Base-by-base conservation (phyloP, 2,329 filamentous ascomycete genomes). In the Tolypocladium tundrense region DNA sequence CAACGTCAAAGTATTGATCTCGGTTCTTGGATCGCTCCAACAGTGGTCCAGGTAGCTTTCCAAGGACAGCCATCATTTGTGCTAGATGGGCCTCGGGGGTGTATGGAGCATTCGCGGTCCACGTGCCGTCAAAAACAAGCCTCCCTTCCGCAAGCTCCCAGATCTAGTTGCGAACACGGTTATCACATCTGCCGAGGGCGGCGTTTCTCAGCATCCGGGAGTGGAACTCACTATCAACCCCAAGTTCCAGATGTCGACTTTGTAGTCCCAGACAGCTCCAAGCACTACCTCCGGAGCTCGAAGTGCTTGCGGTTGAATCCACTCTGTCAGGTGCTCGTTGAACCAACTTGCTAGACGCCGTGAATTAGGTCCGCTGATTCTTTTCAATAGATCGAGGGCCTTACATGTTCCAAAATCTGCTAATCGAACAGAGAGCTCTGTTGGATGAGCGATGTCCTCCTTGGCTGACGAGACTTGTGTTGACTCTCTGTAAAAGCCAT, bases 201-300 rank as follows among this genome's bases (percentile, higher is more conserved):
- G 11, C 35, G 35, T 14, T 37, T 37, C 10, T 37, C 35, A 10
- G 11, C 35, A 37, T 37, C 39, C 13, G 14, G 10, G 10, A 60
- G 27, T 8, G 4, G 1, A 7, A 37, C 59, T 57, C 42, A 62
- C 58, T 14, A 63, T 54, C 1, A 63, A 14, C 1, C 60, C 59
- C 5, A 68, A 33, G 40, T 67, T 67, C 66, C 64, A 67, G 2
- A 66, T 63, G 48, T 66, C 65, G 2, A 63, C 63, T 19, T 63
- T 65, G 21, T 58, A 19, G 50, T 68, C 62, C 66, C 66, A 67
- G 3, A 58, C 50, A 6, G 62, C 63, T n/a, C 61, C 64, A 13
- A 68, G 62, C 19, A 66, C 64, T 8, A 67, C 66, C 57, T 67
- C 62, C 2, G 66, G 65, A 0, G 65, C 63, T 14, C 65, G 62